These are phyloP conservation scores for Aaosphaeria arxii DNA, from an alignment of 2,329 filamentous ascomycete genomes.

Conservation along the genomic window DNA sequence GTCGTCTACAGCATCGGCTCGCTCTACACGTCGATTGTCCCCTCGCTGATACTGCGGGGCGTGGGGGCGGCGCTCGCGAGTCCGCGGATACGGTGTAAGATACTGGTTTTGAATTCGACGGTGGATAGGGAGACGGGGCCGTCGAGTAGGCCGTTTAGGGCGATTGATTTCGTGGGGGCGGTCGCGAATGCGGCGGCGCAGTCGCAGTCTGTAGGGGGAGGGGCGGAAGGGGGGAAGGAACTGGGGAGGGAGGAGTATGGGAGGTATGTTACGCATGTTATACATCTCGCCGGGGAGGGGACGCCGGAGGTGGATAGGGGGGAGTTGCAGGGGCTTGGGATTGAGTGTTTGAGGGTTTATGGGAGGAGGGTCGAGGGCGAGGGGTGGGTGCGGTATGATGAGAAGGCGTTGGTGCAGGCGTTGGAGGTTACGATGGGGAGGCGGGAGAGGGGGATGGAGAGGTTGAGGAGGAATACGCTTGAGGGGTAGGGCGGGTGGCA, in stretches of 20 bases:
- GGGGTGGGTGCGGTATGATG: constrained; percentile 67
- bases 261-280: constrained; percentile 76
- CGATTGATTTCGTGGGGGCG: constrained; percentile 77
- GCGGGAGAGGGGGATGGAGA: constrained; percentile 52
- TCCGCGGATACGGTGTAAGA: constrained; percentile 62
- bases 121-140: constrained; percentile 86
- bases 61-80: constrained; percentile 64
- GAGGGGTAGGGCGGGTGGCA: constrained; percentile 8
- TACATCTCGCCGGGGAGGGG: constrained; percentile 71
- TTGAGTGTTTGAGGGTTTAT: constrained; percentile 75
- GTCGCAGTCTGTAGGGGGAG: constrained; percentile 45
- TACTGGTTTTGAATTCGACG: constrained; percentile 80
- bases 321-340: constrained; percentile 63
- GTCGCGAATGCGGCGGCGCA: constrained; percentile 65
- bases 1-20: constrained; percentile 93
- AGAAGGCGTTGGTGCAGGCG: constrained; percentile 68
- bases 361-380: constrained; percentile 61
- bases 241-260: constrained; percentile 41
- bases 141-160: constrained; percentile 61
- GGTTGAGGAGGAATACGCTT: constrained; percentile 58
- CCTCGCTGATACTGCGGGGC: constrained; percentile 73
- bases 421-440: constrained; percentile 74
- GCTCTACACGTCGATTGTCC: constrained; percentile 85
- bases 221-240: not conserved
- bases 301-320: constrained; percentile 69